A percentile compares a stretch with the other conserved stretches of the same genome.
Evolutionary conservation across 306 rosid species (phyloP).

Genomic region (Cicer judaicum): DNA sequence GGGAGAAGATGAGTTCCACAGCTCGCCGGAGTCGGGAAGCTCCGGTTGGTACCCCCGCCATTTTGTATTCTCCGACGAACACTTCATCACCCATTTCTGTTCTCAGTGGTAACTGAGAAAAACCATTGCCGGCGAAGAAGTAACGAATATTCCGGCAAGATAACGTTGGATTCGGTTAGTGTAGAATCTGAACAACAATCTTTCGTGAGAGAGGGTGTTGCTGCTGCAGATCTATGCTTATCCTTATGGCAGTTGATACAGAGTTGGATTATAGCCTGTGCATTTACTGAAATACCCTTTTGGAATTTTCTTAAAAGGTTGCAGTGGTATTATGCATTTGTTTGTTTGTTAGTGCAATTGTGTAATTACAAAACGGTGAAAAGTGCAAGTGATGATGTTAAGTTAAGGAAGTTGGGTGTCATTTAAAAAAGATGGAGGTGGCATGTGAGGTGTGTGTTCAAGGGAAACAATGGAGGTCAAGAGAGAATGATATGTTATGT

Average conservation of each 20-base stretch:
- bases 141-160: conserved; percentile 49
- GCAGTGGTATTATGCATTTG: background rate
- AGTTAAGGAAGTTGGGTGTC: conserved; percentile 45
- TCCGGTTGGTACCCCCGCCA: conserved; percentile 45
- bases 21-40: conserved; percentile 56
- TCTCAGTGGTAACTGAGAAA: conserved; percentile 39
- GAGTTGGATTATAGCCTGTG: conserved; percentile 33
- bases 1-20: conserved; percentile 54
- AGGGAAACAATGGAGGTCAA: conserved; percentile 33
- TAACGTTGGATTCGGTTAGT: conserved; percentile 4
- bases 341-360: conserved; percentile 6
- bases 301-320: background rate
- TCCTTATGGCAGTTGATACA: conserved; percentile 53
- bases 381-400: conserved; percentile 11
- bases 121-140: conserved; percentile 55
- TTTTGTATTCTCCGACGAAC: conserved; percentile 41
- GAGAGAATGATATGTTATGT: background rate
- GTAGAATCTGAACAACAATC: conserved; percentile 42
- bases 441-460: conserved; percentile 29
- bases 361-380: conserved; percentile 26
- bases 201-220: background rate
- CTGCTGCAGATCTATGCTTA: conserved; percentile 50
- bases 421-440: conserved; percentile 37
- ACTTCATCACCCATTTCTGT: conserved; percentile 60
- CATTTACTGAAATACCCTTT: conserved; percentile 47